phyloP scores from a whole-genome alignment of 2,329 filamentous ascomycete species.

The Penicillium sp. region DNA sequence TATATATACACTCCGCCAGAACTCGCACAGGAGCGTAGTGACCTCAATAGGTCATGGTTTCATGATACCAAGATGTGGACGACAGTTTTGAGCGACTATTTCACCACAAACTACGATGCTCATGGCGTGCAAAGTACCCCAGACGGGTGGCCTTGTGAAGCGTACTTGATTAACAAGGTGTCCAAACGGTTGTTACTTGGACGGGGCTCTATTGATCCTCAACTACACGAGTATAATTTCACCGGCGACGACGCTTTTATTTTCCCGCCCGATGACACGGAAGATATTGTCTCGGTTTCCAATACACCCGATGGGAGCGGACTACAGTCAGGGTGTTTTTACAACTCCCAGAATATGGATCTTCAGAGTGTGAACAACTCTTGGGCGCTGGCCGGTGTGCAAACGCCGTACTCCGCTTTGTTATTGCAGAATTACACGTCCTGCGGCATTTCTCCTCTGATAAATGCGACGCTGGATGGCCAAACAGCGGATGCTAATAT shows the following conservation, averaged over 20 bases:
- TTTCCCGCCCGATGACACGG: constrained; percentile 48
- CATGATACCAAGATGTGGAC: constrained; percentile 34
- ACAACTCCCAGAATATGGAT: constrained; percentile 37
- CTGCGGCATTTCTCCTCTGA: constrained; percentile 59
- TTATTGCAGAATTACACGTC: constrained; percentile 40
- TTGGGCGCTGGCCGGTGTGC: constrained; percentile 43
- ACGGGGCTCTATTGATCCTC: constrained; percentile 55
- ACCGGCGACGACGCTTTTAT: constrained; percentile 48
- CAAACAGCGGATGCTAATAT: constrained; percentile 48
- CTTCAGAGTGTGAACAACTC: constrained; percentile 50
- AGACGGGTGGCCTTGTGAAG: constrained; percentile 63
- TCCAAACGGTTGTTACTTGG: constrained; percentile 53
- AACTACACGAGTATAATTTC: constrained; percentile 56
- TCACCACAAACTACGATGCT: constrained; percentile 36
- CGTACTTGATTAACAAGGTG: constrained; percentile 53
- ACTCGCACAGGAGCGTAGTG: constrained; percentile 49
- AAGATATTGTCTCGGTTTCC: constrained; percentile 31
- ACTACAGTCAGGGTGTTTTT: constrained; percentile 53
- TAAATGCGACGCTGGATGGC: constrained; percentile 55
- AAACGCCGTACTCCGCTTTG: constrained; percentile 27
- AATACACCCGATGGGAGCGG: constrained; percentile 34
- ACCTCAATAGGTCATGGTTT: constrained; percentile 60
- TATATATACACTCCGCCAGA: constrained; percentile 54
- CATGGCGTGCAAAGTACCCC: constrained; percentile 44
- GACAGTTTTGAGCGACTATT: constrained; percentile 51